Percentiles rank a stretch among this genome's conserved stretches.
Evolutionary conservation across 1,139 yeast genomes (phyloP).

Genomic region (Geotrichum phurueaensis): DNA sequence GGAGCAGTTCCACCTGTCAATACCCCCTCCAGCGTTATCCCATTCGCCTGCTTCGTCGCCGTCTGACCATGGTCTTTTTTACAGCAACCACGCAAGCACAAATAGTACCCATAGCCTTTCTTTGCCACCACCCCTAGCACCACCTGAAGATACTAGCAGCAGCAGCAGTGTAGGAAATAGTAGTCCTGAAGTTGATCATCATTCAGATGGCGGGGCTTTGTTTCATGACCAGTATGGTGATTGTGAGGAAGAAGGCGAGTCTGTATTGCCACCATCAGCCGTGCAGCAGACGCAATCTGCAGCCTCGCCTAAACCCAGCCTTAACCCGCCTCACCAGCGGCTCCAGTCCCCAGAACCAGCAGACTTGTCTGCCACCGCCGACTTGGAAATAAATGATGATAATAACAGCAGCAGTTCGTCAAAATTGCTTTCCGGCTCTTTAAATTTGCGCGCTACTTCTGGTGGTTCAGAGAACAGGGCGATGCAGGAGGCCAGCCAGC

Average conservation of each 20-base stretch:
- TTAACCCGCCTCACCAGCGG: background rate
- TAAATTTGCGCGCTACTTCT: background rate
- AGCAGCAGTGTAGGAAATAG: background rate
- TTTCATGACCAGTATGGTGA: background rate
- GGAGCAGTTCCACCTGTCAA: background rate
- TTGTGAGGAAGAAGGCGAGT: background rate
- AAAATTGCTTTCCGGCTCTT: background rate
- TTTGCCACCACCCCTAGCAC: background rate
- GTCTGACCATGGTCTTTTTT: background rate
- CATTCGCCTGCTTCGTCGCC: background rate
- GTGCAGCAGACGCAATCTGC: background rate
- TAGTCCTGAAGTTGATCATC: background rate
- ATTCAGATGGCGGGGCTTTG: background rate
- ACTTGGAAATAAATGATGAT: background rate
- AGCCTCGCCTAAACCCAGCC: background rate
- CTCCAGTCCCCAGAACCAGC: background rate
- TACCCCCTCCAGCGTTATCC: background rate
- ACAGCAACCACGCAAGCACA: background rate
- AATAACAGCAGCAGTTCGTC: background rate
- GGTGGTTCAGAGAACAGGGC: background rate
- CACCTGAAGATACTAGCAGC: constrained; percentile 1
- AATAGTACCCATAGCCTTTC: background rate
- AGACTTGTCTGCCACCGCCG: background rate
- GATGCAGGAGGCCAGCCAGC: background rate
- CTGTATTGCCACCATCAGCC: background rate